Base-by-base conservation (phyloP, 1,284 basidiomycete species). In the Amylostereum chailletii region DNA sequence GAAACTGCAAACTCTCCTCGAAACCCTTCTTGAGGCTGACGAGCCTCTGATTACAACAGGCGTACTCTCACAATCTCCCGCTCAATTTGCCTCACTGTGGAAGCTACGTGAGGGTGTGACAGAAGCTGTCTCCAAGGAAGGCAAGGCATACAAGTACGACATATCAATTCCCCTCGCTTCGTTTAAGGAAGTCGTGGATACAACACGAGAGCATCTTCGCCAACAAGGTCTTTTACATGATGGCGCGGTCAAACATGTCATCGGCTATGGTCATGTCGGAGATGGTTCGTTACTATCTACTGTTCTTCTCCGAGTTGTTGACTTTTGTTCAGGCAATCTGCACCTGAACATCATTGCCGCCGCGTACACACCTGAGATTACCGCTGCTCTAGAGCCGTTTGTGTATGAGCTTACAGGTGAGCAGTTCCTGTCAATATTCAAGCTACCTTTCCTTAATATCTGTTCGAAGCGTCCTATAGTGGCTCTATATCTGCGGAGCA, bases 401-500 rank as follows among this genome's bases (percentile, higher is more conserved):
- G 80, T 99, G 34, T 99, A 95, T 65, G 94, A 99, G 66, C 78
- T 96, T 52, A 90, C 94, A 53, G 73, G 85, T 84, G 59, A 59
- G 85, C 77, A 10, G 34, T 39, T 55, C 44, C 41, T 42, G 36
- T 5, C 45, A 45, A 34, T 42, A 44, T 10, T 5, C 5, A 37
- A 43, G 26, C 30, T 10, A 42, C 34, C 46, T 46, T 26, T 43
- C 5, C 3, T 42, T 37, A 19, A 19, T 19, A 19, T 19, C 19
- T 19, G 10, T 38, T 52, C n/a, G 44, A 51, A 86, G 82, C 79
- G 27, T 78, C 75, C 4, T 75, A 86, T 62, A 77, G 81, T 45
- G 96, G 96, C 1, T 97, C 94, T 0, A 83, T 99, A 57, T 96
- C 93, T 5, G 96, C 96, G 1, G 95, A 99, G 64, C 95, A 99